phyloP scores from a whole-genome alignment of 352 stramenopile genomes.

The Pythium coloratum region DNA sequence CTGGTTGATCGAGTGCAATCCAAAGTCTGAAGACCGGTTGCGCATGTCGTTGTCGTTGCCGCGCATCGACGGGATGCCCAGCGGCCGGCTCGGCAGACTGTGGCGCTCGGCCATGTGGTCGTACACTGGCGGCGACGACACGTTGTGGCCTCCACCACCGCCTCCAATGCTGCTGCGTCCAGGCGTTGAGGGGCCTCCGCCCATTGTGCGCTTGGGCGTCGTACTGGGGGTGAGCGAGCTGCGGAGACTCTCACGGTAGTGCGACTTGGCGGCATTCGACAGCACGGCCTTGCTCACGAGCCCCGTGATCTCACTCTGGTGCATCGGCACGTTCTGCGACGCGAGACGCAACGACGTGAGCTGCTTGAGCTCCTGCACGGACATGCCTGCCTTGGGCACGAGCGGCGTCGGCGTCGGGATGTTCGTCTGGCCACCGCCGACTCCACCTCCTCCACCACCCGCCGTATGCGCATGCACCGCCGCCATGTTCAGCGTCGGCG shows the following conservation, averaged over 20 bases:
- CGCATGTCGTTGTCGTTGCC: conserved; percentile 7
- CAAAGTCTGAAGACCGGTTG: conserved; percentile 24
- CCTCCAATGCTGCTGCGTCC: conserved; percentile 13
- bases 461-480: conserved; percentile 37
- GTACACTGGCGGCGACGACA: conserved; percentile 16
- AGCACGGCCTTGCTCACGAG: conserved; percentile 78
- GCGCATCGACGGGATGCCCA: conserved; percentile 29
- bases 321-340: conserved; percentile 60
- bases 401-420: conserved; percentile 37
- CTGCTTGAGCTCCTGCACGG: conserved; percentile 86
- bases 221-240: conserved; percentile 53
- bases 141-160: background rate
- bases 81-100: conserved; percentile 26
- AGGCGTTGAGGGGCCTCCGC: conserved; percentile 23
- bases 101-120: conserved; percentile 25
- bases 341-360: conserved; percentile 76
- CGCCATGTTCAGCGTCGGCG: conserved; percentile 69
- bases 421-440: background rate
- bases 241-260: conserved; percentile 71
- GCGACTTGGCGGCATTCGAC: conserved; percentile 71
- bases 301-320: conserved; percentile 66
- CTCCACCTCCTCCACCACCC: background rate
- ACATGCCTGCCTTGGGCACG: conserved; percentile 80
- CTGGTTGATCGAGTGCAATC: conserved; percentile 22
- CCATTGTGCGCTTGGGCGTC: conserved; percentile 43